A percentile compares a stretch with the other conserved stretches of the same genome.
phyloP scores from a whole-genome alignment of 495 filamentous ascomycete genomes.

The Cairneyella variabilis region DNA sequence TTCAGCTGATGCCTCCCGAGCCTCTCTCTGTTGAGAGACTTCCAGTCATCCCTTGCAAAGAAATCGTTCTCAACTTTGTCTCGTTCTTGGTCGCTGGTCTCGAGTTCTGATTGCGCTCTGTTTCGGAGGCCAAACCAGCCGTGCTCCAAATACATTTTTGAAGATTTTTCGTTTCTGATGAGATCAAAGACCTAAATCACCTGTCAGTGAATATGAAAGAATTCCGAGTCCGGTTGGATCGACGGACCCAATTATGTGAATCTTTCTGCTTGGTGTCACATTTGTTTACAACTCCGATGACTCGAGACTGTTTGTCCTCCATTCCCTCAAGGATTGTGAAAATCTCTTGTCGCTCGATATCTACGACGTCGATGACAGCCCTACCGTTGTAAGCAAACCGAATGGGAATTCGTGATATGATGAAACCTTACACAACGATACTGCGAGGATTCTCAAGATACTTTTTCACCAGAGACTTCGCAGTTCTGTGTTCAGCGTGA shows the following conservation, averaged over 20 bases:
- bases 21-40: neutral
- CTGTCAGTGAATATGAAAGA: too few relatives aligned
- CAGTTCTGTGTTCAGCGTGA: constrained; percentile 1
- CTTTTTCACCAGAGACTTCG: neutral
- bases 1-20: constrained; percentile 13
- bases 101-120: neutral
- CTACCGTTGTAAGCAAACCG: neutral
- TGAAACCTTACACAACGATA: constrained; percentile 13
- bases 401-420: neutral
- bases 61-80: constrained; percentile 8
- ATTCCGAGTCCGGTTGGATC: too few relatives aligned
- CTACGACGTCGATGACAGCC: constrained; percentile 5
- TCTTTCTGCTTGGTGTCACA: constrained; percentile 9
- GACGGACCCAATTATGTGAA: constrained; percentile 8
- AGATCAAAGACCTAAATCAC: constrained; percentile 18
- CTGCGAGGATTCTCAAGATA: constrained; percentile 8
- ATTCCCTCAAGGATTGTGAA: neutral
- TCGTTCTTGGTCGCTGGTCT: constrained; percentile 1
- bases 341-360: constrained; percentile 5
- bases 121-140: constrained; percentile 17
- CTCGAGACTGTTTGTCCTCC: neutral
- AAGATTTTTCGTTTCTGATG: neutral
- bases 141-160: neutral
- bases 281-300: constrained; percentile 14
- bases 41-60: constrained; percentile 8